Base-by-base conservation (phyloP, 2,329 filamentous ascomycete species). In the Fusarium armeniacum region DNA sequence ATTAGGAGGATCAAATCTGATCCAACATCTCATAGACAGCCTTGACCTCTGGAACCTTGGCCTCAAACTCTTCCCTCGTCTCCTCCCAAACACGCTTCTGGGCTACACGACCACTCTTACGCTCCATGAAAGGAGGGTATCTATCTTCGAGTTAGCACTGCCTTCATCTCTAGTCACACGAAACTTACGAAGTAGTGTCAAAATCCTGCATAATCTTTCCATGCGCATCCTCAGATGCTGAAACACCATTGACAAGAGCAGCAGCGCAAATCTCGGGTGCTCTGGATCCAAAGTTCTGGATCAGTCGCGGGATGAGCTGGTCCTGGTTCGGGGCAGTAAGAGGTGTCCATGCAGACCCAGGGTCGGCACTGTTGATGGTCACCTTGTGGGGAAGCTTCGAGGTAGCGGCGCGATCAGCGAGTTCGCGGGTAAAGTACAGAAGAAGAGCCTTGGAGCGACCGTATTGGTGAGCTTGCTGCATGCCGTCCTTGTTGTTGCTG, bases 141-240 rank as follows among this genome's bases (percentile, higher is more conserved):
- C 78, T 79, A 49, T 9, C 7, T 32, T 58, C 3, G 2, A 40
- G 10, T 40, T 2, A 50, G 73, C 36, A 65, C 50, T 24, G 36
- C 16, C 5, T 18, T 8, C 3, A 28, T 41, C 15, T 30, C 3
- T 1, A 1, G 10, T n/a, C 30, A 1, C 28, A 13, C 12, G 10
- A 24, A 6, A 78, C 78, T 77, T 73, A 81, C 76, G 70, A 15
- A 3, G 75, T 74, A 32, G 76, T 76, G 24, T 76, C 77, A 61
- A 79, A 80, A 53, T 81, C 79, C 41, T 80, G 78, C 73, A 80
- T 73, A 51, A 81, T 80, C 60, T 79, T 77, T 15, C 79, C 79
- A 52, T 80, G 75, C 0, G 53, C 74, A 3, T 78, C 71, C n/a
- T 58, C 74, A 1, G 72, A 55, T 2, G 72, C 75, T 0, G 79